Evolutionary conservation across 2,329 filamentous ascomycete genomes (phyloP).

Genomic region (Chaetomium strumarium): DNA sequence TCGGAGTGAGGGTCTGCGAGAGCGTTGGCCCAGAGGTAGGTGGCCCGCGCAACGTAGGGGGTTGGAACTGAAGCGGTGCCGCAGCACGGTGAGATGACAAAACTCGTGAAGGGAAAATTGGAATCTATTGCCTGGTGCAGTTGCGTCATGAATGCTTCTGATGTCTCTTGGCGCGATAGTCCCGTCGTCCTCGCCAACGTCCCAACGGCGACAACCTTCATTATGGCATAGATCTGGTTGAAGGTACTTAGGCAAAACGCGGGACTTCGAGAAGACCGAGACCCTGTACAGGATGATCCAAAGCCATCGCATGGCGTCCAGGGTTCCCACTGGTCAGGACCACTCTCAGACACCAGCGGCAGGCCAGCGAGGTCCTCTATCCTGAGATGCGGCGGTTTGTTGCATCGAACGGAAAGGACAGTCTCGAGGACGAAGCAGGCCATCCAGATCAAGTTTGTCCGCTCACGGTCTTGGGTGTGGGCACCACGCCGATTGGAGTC

Average conservation of each 20-base stretch:
- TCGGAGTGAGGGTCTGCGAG: constrained; percentile 18
- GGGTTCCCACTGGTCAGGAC: constrained; percentile 67
- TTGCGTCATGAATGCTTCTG: constrained; percentile 2
- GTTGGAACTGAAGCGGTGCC: constrained; percentile 24
- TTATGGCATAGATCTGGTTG: constrained; percentile 37
- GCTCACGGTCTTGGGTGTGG: constrained; percentile 9
- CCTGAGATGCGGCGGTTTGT: constrained; percentile 45
- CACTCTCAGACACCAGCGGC: constrained; percentile 53
- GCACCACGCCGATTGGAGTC: neutral
- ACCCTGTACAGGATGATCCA: constrained; percentile 22
- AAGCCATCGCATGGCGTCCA: constrained; percentile 52
- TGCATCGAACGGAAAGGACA: constrained; percentile 46
- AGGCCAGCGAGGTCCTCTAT: constrained; percentile 40
- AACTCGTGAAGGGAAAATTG: constrained; percentile 23
- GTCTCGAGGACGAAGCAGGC: constrained; percentile 60
- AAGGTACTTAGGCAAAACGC: constrained; percentile 37
- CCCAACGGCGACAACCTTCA: constrained; percentile 29
- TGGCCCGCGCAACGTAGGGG: constrained; percentile 23
- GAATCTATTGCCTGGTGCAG: constrained; percentile 21
- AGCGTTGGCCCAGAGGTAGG: constrained; percentile 26
- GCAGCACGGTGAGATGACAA: constrained; percentile 18
- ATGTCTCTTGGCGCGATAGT: neutral
- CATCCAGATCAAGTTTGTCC: constrained; percentile 31
- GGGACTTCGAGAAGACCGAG: constrained; percentile 26
- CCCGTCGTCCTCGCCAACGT: constrained; percentile 10